Conservation (phyloP, 2,329 filamentous ascomycete species). For the Corinectria fuckeliana region DNA sequence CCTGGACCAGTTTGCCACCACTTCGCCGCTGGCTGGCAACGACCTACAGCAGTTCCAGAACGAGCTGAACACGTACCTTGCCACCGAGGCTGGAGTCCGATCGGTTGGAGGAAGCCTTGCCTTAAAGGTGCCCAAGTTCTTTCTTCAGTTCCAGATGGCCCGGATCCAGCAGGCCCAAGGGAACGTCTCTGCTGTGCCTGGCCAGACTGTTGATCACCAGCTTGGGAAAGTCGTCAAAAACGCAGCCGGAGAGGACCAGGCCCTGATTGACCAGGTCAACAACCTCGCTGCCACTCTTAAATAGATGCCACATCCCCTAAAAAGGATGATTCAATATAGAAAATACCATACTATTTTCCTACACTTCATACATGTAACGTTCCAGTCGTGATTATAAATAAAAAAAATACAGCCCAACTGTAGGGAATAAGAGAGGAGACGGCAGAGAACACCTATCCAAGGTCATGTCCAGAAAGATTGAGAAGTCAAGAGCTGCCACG, state of each 20-base stretch:
- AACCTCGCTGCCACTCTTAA: constrained; percentile 41
- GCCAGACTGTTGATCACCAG: constrained; percentile 62
- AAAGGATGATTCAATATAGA: constrained; percentile 28
- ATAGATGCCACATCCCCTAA: constrained; percentile 9
- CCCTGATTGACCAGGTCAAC: constrained; percentile 60
- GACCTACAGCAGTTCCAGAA: constrained; percentile 60
- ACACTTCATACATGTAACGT: constrained; percentile 32
- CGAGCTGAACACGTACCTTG: constrained; percentile 61
- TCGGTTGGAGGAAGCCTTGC: constrained; percentile 59
- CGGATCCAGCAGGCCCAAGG: constrained; percentile 67
- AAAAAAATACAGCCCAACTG: constrained; percentile 35
- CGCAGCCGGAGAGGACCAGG: constrained; percentile 55
- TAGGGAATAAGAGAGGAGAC: constrained; percentile 37
- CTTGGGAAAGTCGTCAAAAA: constrained; percentile 64
- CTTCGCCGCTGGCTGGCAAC: constrained; percentile 53
- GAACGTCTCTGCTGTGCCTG: constrained; percentile 56
- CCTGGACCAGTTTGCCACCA: constrained; percentile 59
- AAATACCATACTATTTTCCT: constrained; percentile 12
- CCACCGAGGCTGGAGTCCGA: constrained; percentile 65
- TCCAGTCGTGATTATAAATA: constrained; percentile 38
- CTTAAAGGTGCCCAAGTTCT: constrained; percentile 70
- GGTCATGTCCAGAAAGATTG: constrained; percentile 16
- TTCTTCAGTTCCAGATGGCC: constrained; percentile 64
- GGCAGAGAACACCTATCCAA: constrained; percentile 24
- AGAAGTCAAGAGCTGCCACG: constrained; percentile 31